Evolutionary conservation across 78 protist species (phyloP).

Genomic region (Speleostelium caveatum): DNA sequence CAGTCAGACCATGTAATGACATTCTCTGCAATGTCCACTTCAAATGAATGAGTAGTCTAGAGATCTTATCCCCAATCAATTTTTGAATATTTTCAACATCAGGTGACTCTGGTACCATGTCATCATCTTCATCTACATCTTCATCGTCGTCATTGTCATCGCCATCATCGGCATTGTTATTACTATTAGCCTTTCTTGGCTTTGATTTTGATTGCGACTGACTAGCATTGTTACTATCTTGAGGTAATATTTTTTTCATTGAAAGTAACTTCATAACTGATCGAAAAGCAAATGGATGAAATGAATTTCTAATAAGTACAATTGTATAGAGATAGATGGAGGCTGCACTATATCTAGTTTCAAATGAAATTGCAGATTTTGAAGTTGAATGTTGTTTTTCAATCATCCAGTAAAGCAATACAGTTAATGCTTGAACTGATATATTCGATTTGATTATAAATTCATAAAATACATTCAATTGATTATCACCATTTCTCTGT

Average conservation of each 20-base stretch:
- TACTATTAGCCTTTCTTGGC: not conserved
- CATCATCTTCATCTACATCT: not conserved
- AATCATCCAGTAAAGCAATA: conserved; percentile 42
- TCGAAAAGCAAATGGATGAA: conserved; percentile 46
- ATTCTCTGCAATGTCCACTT: conserved; percentile 16
- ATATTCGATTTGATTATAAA: conserved; percentile 10
- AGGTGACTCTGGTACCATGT: not conserved
- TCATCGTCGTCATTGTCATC: conserved; percentile 5
- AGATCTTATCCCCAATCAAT: not conserved
- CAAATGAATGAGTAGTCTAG: conserved; percentile 7
- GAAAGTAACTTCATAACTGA: conserved; percentile 31
- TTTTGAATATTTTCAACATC: not conserved
- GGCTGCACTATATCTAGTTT: conserved; percentile 22
- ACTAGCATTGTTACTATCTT: not conserved
- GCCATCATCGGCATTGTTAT: not conserved
- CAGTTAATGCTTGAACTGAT: conserved; percentile 5
- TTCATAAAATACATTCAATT: conserved; percentile 23
- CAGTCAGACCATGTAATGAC: conserved; percentile 1
- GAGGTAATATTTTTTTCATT: not conserved
- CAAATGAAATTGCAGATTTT: not conserved
- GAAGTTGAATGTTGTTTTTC: not conserved
- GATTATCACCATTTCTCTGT: not conserved
- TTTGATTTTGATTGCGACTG: not conserved
- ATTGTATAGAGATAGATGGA: conserved; percentile 43
- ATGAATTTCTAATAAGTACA: not conserved